phyloP scores from a whole-genome alignment of 345 rosid species.

The Leavenworthia alabamica region DNA sequence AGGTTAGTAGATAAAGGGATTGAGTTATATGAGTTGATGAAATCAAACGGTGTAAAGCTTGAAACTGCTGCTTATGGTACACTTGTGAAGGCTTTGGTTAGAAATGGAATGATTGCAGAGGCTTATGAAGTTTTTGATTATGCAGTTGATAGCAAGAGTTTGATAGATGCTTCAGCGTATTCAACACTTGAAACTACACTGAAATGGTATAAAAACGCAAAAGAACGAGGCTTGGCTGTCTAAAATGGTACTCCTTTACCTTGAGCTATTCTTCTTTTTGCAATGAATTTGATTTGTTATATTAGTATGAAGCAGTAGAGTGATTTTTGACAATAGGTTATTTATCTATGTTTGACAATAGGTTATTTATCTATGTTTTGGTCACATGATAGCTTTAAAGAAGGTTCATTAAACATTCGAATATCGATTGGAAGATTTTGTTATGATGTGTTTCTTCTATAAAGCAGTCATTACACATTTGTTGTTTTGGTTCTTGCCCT shows the following conservation, averaged over 20 bases:
- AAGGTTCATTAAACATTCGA: not conserved
- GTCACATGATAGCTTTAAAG: not conserved
- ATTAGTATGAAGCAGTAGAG: not conserved
- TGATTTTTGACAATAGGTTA: not conserved
- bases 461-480: not conserved
- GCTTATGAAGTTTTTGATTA: slow-evolving; percentile 92
- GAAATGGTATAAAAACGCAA: slow-evolving; percentile 73
- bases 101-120: slow-evolving; percentile 64
- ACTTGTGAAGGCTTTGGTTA: slow-evolving; percentile 60
- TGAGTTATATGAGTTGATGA: slow-evolving; percentile 59
- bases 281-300: slow-evolving; percentile 4
- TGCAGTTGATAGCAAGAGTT: slow-evolving; percentile 81
- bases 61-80: slow-evolving; percentile 67
- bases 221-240: slow-evolving; percentile 57
- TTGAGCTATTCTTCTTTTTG: not conserved
- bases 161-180: slow-evolving; percentile 70
- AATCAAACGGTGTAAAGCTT: slow-evolving; percentile 50
- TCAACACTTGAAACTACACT: slow-evolving; percentile 60
- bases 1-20: slow-evolving; percentile 67
- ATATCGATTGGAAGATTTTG: not conserved
- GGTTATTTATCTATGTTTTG: not conserved
- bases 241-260: slow-evolving; percentile 27
- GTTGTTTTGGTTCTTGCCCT: not conserved
- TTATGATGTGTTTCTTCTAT: not conserved
- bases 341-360: not conserved